Percentiles rank a stretch among this genome's conserved stretches.
These are phyloP conservation scores for Nigrospora sphaerica DNA, from an alignment of 2,329 filamentous ascomycete species.

Conservation along the genomic window DNA sequence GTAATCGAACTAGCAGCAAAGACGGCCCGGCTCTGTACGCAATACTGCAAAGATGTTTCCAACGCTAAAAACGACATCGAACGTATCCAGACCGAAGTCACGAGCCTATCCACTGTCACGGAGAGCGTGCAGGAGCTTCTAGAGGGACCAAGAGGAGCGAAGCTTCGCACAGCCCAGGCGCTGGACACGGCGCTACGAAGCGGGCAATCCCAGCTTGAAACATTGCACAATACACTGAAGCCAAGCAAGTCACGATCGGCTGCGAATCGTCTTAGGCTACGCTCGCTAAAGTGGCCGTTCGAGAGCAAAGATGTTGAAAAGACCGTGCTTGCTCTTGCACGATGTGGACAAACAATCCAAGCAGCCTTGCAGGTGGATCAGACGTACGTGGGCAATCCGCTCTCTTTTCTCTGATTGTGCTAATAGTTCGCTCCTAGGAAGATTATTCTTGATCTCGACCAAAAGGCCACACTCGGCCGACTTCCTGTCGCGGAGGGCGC, in stretches of 20 bases:
- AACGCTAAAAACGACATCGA: constrained; percentile 22
- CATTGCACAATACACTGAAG: constrained; percentile 15
- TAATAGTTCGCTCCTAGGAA: too few species aligned
- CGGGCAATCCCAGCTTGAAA: constrained; percentile 11
- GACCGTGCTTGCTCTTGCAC: too few species aligned
- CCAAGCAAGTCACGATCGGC: constrained; percentile 13
- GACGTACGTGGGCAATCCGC: too few species aligned
- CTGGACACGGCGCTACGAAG: constrained; percentile 12
- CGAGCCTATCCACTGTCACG: constrained; percentile 15
- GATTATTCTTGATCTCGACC: too few species aligned
- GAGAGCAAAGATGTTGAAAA: constrained; percentile 26
- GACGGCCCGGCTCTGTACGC: constrained; percentile 21
- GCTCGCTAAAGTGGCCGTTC: constrained; percentile 31
- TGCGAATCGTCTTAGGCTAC: constrained; percentile 23
- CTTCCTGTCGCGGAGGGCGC: too few species aligned
- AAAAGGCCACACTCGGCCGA: too few species aligned
- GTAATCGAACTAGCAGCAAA: constrained; percentile 30
- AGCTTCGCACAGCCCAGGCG: constrained; percentile 16
- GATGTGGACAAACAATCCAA: too few species aligned
- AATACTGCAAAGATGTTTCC: constrained; percentile 26
- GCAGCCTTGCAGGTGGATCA: too few species aligned
- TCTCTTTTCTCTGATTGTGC: too few species aligned
- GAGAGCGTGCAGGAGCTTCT: constrained; percentile 17
- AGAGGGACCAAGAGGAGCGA: constrained; percentile 15
- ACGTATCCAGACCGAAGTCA: constrained; percentile 19